Base-by-base conservation (phyloP, 495 filamentous ascomycete species). In the Zalerion maritima region DNA sequence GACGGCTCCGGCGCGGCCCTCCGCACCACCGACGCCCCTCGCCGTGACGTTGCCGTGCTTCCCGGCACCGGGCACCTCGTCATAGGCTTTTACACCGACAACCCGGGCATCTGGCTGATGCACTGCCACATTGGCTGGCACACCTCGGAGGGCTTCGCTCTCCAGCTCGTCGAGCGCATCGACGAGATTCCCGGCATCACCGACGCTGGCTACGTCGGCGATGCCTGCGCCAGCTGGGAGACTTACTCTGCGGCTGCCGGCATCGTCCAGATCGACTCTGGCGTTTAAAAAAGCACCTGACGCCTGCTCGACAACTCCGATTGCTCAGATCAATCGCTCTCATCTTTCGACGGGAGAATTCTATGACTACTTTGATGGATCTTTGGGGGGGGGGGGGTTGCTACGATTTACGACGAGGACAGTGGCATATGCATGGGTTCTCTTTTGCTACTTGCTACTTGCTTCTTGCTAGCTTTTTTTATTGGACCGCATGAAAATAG, bases 41-140 rank as follows among this genome's bases (percentile, higher is more conserved):
- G 74, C 4, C 57, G 75, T 6, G 75, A 81, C 36, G 67, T 66
- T 3, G 71, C 70, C 2, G 46, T 72, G 37, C 41, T 81, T 0
- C 61, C 62, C 1, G 42, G 46, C 0, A 35, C 29, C 14, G 70
- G 64, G 3, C 52, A 60, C 41, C 34, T 67, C 24, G 49, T 67
- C 7, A 50, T 75, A 2, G 69, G 55, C 6, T 75, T 73, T 42
- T 49, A 66, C 50, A 63, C 64, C 9, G 66, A 73, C 34, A 73
- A 73, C 39, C 61, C 63, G 14, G 65, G 67, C 5, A 45, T 53
- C n/a, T 70, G 65, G 65, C 45, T 66, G 5, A 35, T 65, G 31
- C 65, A 70, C 36, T 66, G 69, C 41, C 60, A 69, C 29, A 66
- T 70, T 23, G 60, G 55, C 8, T 70, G 62, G 63, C 66, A 70